Base-by-base conservation (phyloP, 2,329 filamentous ascomycete species). In the Diaporthe amygdali region DNA sequence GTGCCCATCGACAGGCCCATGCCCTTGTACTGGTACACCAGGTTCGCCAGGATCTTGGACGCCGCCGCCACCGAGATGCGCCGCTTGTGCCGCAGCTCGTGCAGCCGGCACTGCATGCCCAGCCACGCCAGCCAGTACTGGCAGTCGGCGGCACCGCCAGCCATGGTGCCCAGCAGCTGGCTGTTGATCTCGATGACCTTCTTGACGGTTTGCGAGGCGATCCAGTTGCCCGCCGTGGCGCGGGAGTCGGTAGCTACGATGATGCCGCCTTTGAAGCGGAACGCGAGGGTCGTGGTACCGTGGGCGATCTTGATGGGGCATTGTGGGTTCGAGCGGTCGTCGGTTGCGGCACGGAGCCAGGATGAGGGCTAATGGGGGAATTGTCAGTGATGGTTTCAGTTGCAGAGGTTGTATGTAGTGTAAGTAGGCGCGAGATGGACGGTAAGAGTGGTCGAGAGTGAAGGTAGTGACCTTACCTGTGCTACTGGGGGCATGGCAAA, bases 61-160 rank as follows among this genome's bases (percentile, higher is more conserved):
- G 96, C 96, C 56, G 96, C 96, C 55, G 96, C 96, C 75, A 99
- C 96, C 73, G 94, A 96, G 87, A 99, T 99, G 81, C 96, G 94
- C 83, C 95, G 94, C 89, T 99, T 99, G 89, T 99, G 96, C 76
- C 96, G 94, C 79, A 99, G 95, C 88, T 99, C 96, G 87, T 99
- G 96, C 75, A 99, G 93, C 72, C 96, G 95, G 87, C 96, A 99
- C 88, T 99, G 95, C 93, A 98, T 97, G 79, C 96, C 96, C 76
- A 99, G 90, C 88, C 97, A 99, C 80, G 95, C 95, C 75, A 99
- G 93, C 96, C 96, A 99, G 90, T 98, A 98, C 91, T 98, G 96
- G 85, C 96, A 99, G 85, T 99, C 96, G 83, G 96, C 96, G 80
- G 96, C 96, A 85, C 96, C 96, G 83, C 96, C 96, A 74, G 96